Base-by-base conservation (phyloP, 2,329 filamentous ascomycete species). In the Myriosclerotinia scirpicola region DNA sequence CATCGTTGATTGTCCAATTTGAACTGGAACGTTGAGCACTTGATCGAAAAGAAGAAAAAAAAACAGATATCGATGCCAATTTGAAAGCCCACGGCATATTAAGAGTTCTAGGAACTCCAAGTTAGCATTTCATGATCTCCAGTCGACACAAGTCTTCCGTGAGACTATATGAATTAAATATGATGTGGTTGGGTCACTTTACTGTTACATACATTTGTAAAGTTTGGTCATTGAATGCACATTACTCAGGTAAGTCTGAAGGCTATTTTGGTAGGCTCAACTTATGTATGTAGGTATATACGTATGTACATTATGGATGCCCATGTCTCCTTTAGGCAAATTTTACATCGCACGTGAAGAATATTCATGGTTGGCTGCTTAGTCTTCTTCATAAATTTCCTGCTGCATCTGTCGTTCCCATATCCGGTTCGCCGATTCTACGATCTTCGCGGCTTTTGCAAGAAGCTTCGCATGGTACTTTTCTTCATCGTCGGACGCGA, bases 391-490 rank as follows among this genome's bases (percentile, higher is more conserved):
- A 38, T 72, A 68, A 36, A 73, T 30, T 40, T 73, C 70, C 22
- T 60, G 62, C 42, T 69, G 67, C 67, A 73, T 73, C 38, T 73
- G 67, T 34, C 67, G 68, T 54, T 72, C 87, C 88, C 89, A 92
- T 30, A 92, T 78, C 68, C 84, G 83, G 77, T 86, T 91, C 22
- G 90, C 90, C 55, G 88, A 88, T 40, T 85, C 82, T 38, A 87
- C 83, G 68, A 93, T 92, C 44, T 88, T 81, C 67, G 86, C 84
- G 1, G 89, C 89, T 75, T 91, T 92, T 22, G 80, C 79, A 20
- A 87, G 76, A 40, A 92, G 75, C 74, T 91, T 92, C 65, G 86
- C 84, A 58, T 82, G 81, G 70, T 87, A 87, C 67, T 85, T 87
- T 56, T 84, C 79, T 61, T 85, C 84, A 40, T 89, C 84, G 38